These are phyloP conservation scores for Colletotrichum tropicicola DNA, from an alignment of 2,329 filamentous ascomycete species.

Conservation along the genomic window DNA sequence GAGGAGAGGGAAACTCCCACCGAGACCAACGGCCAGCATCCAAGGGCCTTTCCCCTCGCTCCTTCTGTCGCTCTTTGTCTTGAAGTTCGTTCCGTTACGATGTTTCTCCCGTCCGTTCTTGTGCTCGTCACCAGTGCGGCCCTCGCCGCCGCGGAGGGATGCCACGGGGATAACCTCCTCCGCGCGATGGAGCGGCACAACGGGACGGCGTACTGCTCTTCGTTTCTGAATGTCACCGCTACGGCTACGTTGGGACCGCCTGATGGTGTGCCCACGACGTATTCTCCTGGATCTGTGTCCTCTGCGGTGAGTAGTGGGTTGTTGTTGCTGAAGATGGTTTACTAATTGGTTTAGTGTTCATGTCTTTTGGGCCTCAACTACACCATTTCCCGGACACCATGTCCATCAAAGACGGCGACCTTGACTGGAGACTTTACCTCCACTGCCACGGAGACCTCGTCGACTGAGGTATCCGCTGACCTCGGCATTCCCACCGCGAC, in stretches of 20 bases:
- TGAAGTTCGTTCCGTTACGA: not conserved
- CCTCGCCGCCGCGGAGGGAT: constrained; percentile 1
- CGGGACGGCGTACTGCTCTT: constrained; percentile 21
- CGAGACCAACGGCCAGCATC: not conserved
- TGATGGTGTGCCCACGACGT: constrained; percentile 7
- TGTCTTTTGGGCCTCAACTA: constrained; percentile 8
- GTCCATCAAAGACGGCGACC: not conserved
- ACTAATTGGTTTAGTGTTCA: constrained; percentile 17
- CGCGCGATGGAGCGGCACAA: constrained; percentile 25
- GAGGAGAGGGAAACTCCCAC: no score
- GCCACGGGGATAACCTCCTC: constrained; percentile 28
- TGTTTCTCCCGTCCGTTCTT: not conserved
- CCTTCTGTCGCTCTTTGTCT: not conserved
- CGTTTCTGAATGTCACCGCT: not conserved
- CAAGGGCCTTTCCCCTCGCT: not conserved
- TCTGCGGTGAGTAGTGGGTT: constrained; percentile 13
- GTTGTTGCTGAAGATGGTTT: not conserved
- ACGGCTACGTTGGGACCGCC: not conserved
- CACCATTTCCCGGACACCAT: not conserved
- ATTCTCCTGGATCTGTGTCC: not conserved
- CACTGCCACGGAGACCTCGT: not conserved
- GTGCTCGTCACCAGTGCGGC: not conserved
- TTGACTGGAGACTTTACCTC: not conserved
- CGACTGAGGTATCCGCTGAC: no score
- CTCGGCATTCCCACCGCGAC: not conserved